Evolutionary conservation across 2,329 filamentous ascomycete species (phyloP).

Genomic region (Chaetomium globosum): DNA sequence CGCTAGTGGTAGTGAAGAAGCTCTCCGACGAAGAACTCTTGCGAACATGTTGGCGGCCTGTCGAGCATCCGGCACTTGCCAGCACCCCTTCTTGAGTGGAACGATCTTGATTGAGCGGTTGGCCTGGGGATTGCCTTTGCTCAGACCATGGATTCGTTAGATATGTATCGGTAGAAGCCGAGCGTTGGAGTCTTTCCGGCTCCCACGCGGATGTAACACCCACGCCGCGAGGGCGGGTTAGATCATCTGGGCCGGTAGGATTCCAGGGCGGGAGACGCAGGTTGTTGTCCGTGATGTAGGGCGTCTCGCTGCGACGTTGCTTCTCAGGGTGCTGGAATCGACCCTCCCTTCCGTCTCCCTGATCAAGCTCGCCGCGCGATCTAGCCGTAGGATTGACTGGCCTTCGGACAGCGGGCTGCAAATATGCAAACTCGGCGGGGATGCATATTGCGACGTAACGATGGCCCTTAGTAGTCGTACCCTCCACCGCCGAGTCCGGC

Average conservation of each 20-base stretch:
- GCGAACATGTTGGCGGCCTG: background rate
- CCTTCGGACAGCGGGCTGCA: slow-evolving; percentile 38
- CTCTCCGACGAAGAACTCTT: slow-evolving; percentile 42
- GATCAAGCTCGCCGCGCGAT: background rate
- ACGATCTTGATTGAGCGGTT: background rate
- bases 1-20: slow-evolving; percentile 41
- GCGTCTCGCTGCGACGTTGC: background rate
- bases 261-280: background rate
- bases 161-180: background rate
- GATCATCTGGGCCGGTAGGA: slow-evolving; percentile 8
- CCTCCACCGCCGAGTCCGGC: slow-evolving; percentile 59
- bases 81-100: background rate
- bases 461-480: slow-evolving; percentile 56
- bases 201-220: slow-evolving; percentile 17
- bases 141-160: background rate
- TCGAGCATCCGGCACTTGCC: background rate
- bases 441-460: slow-evolving; percentile 65
- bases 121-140: background rate
- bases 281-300: background rate
- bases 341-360: background rate
- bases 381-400: background rate
- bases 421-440: slow-evolving; percentile 54
- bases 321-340: background rate
- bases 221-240: slow-evolving; percentile 24
- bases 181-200: slow-evolving; percentile 27